Base-by-base conservation (phyloP, 148 eudicot genomes). In the Camellia japonica region DNA sequence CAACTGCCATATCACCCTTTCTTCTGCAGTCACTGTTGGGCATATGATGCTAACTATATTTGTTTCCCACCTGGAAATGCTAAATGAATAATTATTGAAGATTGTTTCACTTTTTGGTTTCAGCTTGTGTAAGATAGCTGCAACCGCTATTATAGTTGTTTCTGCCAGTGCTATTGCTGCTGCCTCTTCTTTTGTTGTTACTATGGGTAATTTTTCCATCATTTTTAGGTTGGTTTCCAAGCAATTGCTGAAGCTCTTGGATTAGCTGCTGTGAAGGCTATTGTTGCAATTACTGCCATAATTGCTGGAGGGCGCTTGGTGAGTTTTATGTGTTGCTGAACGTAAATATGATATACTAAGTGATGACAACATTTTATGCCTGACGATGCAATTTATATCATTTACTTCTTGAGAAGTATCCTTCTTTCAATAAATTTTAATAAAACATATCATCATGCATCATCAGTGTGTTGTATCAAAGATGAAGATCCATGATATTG, bases 261-360 rank as follows among this genome's bases (percentile, higher is more conserved):
- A 76, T 77, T 90, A 85, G 99, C 99, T 83, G 99, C 94, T 87
- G 89, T 96, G 52, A 96, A 96, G 94, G 99, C 99, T 80, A 71
- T 92, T 86, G 91, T 94, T 86, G 99, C 99, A 74, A 96, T 96
- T 84, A 59, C 94, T 70, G 98, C 95, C 81, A 23, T 96, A 44
- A 91, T 96, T 85, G 99, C 98, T 74, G 99, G 99, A 80, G 99
- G 99, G 78, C 98, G 99, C 83, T 86, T 96, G 98, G 99, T 96
- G 82, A 85, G 93, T 80, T 51, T 20, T 52, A 38, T 76, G 6
- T 41, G 7, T 68, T 42, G 65, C 74, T 69, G 44, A 42, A 16
- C 14, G 2, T 15, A 54, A 41, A 15, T 38, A 65, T 42, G 15
- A 69, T 58, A 49, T 43, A 11, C 42, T 15, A 55, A 20, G 59